Evolutionary conservation across 768 basidiomycete species (phyloP).

Genomic region (Hericium coralloides): DNA sequence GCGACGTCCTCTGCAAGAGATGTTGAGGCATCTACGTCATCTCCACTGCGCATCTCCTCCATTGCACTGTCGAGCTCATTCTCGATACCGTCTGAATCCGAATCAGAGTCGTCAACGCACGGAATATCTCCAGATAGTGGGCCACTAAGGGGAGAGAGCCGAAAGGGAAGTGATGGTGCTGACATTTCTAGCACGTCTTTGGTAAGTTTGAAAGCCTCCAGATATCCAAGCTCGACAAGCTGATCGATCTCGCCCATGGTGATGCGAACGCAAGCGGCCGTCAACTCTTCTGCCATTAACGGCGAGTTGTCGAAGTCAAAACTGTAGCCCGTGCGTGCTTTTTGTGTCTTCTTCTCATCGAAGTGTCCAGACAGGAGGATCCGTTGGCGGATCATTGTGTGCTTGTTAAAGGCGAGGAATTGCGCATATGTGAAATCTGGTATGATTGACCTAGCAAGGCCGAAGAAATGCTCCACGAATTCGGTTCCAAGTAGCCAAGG

Average conservation of each 20-base stretch:
- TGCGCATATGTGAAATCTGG: constrained; percentile 22
- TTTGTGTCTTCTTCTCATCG: not conserved
- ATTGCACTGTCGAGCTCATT: too few relatives aligned
- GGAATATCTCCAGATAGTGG: too few relatives aligned
- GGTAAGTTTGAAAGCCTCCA: not conserved
- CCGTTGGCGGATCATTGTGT: constrained; percentile 19
- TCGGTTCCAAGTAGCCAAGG: constrained; percentile 17
- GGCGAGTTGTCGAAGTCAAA: constrained; percentile 14
- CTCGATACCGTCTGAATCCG: too few relatives aligned
- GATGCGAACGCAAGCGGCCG: not conserved
- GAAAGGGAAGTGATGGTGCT: too few relatives aligned
- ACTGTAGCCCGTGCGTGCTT: constrained; percentile 13
- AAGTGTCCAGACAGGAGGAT: constrained; percentile 17
- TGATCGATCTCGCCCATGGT: not conserved
- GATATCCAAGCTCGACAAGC: not conserved
- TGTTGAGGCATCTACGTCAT: too few relatives aligned
- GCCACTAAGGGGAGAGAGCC: too few relatives aligned
- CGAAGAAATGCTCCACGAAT: constrained; percentile 23
- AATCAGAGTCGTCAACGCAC: too few relatives aligned
- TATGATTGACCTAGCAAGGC: constrained; percentile 17
- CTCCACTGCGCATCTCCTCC: too few relatives aligned
- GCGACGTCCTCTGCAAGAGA: too few relatives aligned
- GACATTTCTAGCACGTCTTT: not conserved
- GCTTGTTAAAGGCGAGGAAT: constrained; percentile 10
- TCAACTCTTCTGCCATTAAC: constrained; percentile 1